These are phyloP conservation scores for Zygotorulaspora danielsina DNA, from an alignment of 805 yeast species.

Conservation along the genomic window DNA sequence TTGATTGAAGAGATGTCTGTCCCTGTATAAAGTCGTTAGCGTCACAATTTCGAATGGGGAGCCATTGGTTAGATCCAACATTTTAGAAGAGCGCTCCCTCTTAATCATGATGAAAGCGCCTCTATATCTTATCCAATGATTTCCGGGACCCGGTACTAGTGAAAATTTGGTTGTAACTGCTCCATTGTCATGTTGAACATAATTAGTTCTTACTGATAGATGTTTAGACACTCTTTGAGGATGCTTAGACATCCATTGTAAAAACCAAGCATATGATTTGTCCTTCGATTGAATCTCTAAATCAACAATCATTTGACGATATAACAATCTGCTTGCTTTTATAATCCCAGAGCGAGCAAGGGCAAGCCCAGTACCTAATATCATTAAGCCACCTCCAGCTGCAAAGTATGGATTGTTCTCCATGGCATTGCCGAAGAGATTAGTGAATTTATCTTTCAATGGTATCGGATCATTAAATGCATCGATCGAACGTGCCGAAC, in stretches of 20 bases:
- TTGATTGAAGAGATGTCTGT: conserved; percentile 62
- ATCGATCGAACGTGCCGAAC: not conserved
- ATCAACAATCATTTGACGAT: conserved; percentile 83
- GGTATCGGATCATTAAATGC: conserved; percentile 17
- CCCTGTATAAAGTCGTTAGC: conserved; percentile 81
- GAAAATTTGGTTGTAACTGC: conserved; percentile 81
- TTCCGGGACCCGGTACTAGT: conserved; percentile 96
- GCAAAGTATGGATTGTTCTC: conserved; percentile 90
- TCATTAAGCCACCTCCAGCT: conserved; percentile 97
- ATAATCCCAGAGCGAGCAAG: conserved; percentile 65
- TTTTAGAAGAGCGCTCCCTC: conserved; percentile 84
- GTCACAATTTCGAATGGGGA: conserved; percentile 97
- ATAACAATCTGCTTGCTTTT: conserved; percentile 60
- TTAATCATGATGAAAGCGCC: conserved; percentile 86
- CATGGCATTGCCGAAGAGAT: conserved; percentile 50
- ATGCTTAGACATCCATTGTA: conserved; percentile 91
- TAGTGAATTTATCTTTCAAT: conserved; percentile 31
- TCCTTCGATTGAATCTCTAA: conserved; percentile 91
- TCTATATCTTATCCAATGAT: conserved; percentile 77
- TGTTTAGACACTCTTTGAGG: conserved; percentile 76
- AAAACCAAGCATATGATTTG: conserved; percentile 89
- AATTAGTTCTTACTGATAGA: conserved; percentile 83
- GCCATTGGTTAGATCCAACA: conserved; percentile 85
- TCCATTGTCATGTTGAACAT: conserved; percentile 87
- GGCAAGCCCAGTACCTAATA: conserved; percentile 86